Conservation (phyloP, 2,329 filamentous ascomycete genomes). For the Aspergillus nomiae region DNA sequence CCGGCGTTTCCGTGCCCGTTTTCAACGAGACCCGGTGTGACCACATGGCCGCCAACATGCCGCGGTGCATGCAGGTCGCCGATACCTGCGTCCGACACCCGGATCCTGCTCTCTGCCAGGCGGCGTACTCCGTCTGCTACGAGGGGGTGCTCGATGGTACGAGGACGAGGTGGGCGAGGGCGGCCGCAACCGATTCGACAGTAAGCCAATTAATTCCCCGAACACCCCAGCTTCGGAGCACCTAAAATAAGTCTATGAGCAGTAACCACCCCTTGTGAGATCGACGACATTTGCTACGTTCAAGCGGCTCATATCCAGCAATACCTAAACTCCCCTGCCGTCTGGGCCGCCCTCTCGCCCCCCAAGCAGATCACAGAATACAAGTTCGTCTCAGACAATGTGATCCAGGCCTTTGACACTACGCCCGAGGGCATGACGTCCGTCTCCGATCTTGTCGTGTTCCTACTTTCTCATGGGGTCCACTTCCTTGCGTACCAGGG, state of each 20-base stretch:
- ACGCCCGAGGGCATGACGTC: conserved; percentile 18
- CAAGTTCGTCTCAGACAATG: conserved; percentile 7
- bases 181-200: conserved; percentile 28
- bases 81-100: conserved; percentile 33
- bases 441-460: conserved; percentile 2
- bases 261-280: conserved; percentile 25
- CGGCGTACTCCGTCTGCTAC: conserved; percentile 19
- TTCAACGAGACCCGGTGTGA: conserved; percentile 52
- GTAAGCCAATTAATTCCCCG: conserved; percentile 13
- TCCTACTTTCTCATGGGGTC: conserved; percentile 16
- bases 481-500: conserved; percentile 28
- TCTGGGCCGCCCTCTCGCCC: conserved; percentile 21
- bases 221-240: too few species aligned
- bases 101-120: conserved; percentile 22
- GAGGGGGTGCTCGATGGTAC: conserved; percentile 17
- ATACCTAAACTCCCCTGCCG: conserved; percentile 22
- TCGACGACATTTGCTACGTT: conserved; percentile 25
- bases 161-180: conserved; percentile 23
- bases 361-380: conserved; percentile 19
- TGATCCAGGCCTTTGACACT: conserved; percentile 15
- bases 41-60: conserved; percentile 48
- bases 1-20: conserved; percentile 44
- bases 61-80: conserved; percentile 47
- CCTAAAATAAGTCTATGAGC: not conserved
- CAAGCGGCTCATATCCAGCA: conserved; percentile 16